phyloP scores from a whole-genome alignment of 192 early-diverging fungal species.

The Backusella luteola region DNA sequence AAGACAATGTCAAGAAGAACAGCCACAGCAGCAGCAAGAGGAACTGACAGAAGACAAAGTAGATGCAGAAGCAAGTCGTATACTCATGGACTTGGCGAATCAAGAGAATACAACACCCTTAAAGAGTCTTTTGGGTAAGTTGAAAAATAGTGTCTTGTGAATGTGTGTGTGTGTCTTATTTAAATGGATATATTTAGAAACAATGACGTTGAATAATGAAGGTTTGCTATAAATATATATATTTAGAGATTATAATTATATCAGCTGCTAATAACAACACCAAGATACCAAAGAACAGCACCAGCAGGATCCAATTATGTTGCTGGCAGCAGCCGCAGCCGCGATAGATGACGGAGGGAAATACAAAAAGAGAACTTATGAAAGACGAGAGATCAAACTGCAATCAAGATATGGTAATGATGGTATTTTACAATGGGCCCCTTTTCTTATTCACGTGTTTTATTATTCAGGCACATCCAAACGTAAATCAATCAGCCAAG shows the following conservation, averaged over 20 bases:
- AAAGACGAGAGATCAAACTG: constrained; percentile 10
- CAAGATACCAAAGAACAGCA: neutral
- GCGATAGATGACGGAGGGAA: constrained; percentile 17
- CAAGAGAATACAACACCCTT: constrained; percentile 8
- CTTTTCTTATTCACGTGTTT: neutral
- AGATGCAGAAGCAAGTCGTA: constrained; percentile 36
- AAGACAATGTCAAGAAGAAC: constrained; percentile 5
- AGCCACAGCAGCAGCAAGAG: neutral
- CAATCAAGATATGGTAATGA: constrained; percentile 5
- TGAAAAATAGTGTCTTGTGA: neutral
- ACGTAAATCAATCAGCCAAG: neutral
- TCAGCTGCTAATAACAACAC: neutral
- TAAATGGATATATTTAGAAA: neutral
- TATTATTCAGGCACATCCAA: neutral
- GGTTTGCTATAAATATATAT: neutral
- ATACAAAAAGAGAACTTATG: constrained; percentile 5
- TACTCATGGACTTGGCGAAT: constrained; percentile 38
- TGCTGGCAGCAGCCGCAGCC: constrained; percentile 29
- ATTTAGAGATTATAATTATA: neutral
- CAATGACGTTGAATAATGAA: neutral
- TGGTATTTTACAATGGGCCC: neutral
- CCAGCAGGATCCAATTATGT: constrained; percentile 21
- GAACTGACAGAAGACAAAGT: constrained; percentile 23
- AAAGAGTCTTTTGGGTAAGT: neutral
- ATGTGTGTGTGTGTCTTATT: neutral